Evolutionary conservation across 2,329 filamentous ascomycete genomes (phyloP), one percentile per base, ranked within the genome.

Genomic region (Paraconiothyrium brasiliense): DNA sequence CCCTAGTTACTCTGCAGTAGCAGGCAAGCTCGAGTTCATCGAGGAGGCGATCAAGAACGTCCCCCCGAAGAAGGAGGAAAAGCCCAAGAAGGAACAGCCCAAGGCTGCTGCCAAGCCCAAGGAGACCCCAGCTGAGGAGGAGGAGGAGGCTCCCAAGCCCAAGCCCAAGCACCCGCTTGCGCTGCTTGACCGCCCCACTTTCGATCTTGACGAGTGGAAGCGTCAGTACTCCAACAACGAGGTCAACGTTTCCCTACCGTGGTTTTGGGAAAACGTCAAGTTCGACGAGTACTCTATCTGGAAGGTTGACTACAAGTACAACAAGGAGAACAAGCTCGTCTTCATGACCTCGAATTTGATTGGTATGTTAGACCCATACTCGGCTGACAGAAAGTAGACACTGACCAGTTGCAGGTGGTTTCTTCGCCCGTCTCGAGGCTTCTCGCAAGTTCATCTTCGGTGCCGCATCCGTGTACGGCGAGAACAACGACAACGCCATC

Each of bases 281-380:
- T 90, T 95, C 73, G 90, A 93, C 69, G 95, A 99, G 84, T 99
- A 95, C 89, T 97, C 93, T 59, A 84, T 99, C 81, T 99, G 93
- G 93, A 89, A 89, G 81, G 85, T 94, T 74, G 90, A 94, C 84
- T 99, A 97, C 90, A 97, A 97, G 90, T 99, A 99, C 88, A 97
- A 97, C 84, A 90, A 97, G 65, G 95, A 99, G 89, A 88, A 99
- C 72, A 97, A 93, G 78, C 85, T 95, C 83, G 92, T 91, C 78
- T 99, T 99, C 92, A 99, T 99, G 95, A 94, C 93, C 74, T 92
- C 91, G 87, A 99, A 99, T 89, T 86, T 98, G 82, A 94, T 99
- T 80, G 94, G 87, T 84, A 78, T 72, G 82, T 74, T 58, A 22
- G 10, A 4, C 22, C 5, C 20, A 41, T 22, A 4, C 39, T 11